Evolutionary conservation across 1,139 yeast genomes (phyloP), one percentile per base, ranked within the genome.

Genomic region (Debaryomycetaceae sp.): DNA sequence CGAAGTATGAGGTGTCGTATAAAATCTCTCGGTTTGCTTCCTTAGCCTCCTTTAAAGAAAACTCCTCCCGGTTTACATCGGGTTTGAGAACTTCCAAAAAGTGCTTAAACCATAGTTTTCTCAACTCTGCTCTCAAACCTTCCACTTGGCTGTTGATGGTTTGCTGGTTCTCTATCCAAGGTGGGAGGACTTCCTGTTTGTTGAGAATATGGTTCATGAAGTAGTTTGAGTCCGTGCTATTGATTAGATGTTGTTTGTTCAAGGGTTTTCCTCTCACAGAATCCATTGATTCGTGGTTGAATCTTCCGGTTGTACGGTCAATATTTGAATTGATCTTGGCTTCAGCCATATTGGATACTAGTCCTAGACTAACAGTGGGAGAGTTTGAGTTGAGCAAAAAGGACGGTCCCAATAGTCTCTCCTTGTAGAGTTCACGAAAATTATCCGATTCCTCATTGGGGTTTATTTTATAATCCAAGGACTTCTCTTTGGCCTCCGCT

Each of bases 131-230:
- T 41, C 89, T 62, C 45, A 87, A 79, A 0, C 57, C 56, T 1
- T 53, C 57, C 5, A 85, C 70, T 34, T 75, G 77, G 1, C 57
- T 50, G 41, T 75, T 76, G 5, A 87, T 75, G 4, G 76, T 72
- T 39, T 81, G 78, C 62, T 89, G 97, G 44, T 78, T 81, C 55
- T 88, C 95, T 31, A 89, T 83, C 96, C 96, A 89, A 0, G 95
- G 95, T 0, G 96, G 96, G 8, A 83, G 69, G 0, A 87, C 83
- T 40, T 87, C 90, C 60, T 89, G 96, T 39, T 80, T 78, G 52
- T 80, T 83, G 47, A 89, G 66, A 41, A 89, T 83, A 49, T 72
- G 73, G 52, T 71, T 73, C 63, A 74, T 62, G 49, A 74, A 74
- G 51, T 69, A 74, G 47, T 65, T 68, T 5, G 74, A 56, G 49